Conservation (phyloP, 441 rosid species). For the Cnidoscolus chayamansa region DNA sequence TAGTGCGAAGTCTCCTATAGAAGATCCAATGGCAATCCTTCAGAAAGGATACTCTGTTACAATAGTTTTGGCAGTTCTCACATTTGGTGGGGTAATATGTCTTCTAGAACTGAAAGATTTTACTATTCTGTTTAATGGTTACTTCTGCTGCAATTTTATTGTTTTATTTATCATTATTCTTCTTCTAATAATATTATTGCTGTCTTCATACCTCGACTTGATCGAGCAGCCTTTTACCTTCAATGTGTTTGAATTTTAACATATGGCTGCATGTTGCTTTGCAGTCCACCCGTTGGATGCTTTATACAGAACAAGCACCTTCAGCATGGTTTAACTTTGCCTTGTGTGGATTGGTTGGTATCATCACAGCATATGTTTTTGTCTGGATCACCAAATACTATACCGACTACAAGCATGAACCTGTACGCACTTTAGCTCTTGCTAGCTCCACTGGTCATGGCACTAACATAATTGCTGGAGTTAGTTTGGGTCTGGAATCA, state of each 20-base stretch:
- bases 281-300: conserved; percentile 98
- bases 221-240: conserved; percentile 12
- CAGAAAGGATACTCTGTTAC: conserved; percentile 96
- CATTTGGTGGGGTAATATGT: conserved; percentile 79
- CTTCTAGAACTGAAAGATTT: conserved; percentile 15
- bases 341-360: conserved; percentile 92
- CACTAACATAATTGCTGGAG: conserved; percentile 96
- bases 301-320: conserved; percentile 92
- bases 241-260: conserved; percentile 22
- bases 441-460: conserved; percentile 98
- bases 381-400: conserved; percentile 95
- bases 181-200: background rate
- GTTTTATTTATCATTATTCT: background rate
- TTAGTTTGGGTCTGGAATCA: conserved; percentile 97
- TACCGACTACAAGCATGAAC: conserved; percentile 96
- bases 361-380: conserved; percentile 85
- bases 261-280: conserved; percentile 27
- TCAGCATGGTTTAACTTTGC: conserved; percentile 95
- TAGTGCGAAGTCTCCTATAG: conserved; percentile 64
- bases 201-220: conserved; percentile 6
- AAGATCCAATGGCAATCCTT: conserved; percentile 97
- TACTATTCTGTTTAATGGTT: conserved; percentile 10
- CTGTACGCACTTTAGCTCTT: conserved; percentile 86
- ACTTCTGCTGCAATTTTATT: conserved; percentile 8
- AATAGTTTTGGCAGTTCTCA: conserved; percentile 78